phyloP scores from a whole-genome alignment of 225 moss, liverwort and hornwort genomes.

The Polytrichum commune region DNA sequence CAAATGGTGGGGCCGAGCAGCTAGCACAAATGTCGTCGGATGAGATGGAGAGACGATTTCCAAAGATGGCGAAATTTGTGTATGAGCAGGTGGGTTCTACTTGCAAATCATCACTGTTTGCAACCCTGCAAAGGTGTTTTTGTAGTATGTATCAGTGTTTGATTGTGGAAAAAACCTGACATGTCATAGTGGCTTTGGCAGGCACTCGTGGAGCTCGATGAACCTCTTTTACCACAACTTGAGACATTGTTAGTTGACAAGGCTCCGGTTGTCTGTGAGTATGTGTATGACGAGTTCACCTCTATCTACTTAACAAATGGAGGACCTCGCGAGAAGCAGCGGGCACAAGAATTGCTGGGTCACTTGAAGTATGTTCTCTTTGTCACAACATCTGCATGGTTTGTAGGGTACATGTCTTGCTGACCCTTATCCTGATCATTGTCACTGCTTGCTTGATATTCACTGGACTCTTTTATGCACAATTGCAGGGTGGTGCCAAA shows the following conservation, averaged over 20 bases:
- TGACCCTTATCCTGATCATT: not conserved
- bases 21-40: slow-evolving; percentile 38
- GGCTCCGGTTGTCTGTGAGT: slow-evolving; percentile 65
- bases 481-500: slow-evolving; percentile 66
- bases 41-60: slow-evolving; percentile 60
- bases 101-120: not conserved
- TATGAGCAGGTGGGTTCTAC: slow-evolving; percentile 61
- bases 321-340: slow-evolving; percentile 64
- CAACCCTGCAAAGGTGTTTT: not conserved
- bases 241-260: slow-evolving; percentile 33
- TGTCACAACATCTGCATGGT: not conserved
- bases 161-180: not conserved
- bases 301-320: slow-evolving; percentile 61
- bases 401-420: not conserved
- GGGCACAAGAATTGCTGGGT: slow-evolving; percentile 55
- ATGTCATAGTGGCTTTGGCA: slow-evolving; percentile 17
- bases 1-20: slow-evolving; percentile 63
- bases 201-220: slow-evolving; percentile 68
- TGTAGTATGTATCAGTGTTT: not conserved
- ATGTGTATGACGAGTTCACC: slow-evolving; percentile 71
- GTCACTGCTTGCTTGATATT: too few relatives aligned
- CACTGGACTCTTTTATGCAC: not conserved
- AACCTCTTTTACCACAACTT: slow-evolving; percentile 60
- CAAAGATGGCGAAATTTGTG: slow-evolving; percentile 72
- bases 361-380: slow-evolving; percentile 49